A percentile compares a stretch with the other conserved stretches of the same genome.
Evolutionary conservation across 169 alveolate species (phyloP).

Genomic region (Babesia caballi): DNA sequence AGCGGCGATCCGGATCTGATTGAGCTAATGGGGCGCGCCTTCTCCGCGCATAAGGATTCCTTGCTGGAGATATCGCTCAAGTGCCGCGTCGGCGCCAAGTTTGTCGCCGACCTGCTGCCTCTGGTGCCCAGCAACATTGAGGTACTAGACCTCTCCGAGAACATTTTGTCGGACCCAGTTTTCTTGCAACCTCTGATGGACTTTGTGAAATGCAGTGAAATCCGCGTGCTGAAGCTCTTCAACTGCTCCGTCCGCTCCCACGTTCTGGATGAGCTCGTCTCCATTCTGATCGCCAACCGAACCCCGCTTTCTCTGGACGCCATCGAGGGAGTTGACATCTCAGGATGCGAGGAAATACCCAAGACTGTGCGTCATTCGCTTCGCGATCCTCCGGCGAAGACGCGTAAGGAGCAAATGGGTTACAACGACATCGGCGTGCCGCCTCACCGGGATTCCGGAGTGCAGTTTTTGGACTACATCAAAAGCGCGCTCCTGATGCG

Average conservation of each 20-base stretch:
- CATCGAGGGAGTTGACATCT: slow-evolving; percentile 41
- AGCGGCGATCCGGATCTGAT: slow-evolving; percentile 20
- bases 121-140: slow-evolving; percentile 25
- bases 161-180: slow-evolving; percentile 6
- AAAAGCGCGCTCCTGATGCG: slow-evolving; percentile 40
- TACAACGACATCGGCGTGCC: background rate
- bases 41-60: slow-evolving; percentile 30
- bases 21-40: background rate
- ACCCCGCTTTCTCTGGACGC: slow-evolving; percentile 37
- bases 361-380: slow-evolving; percentile 4
- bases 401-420: slow-evolving; percentile 48
- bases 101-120: slow-evolving; percentile 27
- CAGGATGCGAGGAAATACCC: slow-evolving; percentile 46
- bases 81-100: slow-evolving; percentile 26
- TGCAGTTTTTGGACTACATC: slow-evolving; percentile 43
- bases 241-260: slow-evolving; percentile 14
- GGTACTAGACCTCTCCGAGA: slow-evolving; percentile 53
- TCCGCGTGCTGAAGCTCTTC: slow-evolving; percentile 20
- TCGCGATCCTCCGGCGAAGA: slow-evolving; percentile 30
- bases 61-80: slow-evolving; percentile 34
- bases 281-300: background rate
- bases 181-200: slow-evolving; percentile 18
- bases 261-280: slow-evolving; percentile 8
- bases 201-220: slow-evolving; percentile 20
- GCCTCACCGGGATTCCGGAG: slow-evolving; percentile 3